These are phyloP conservation scores for Grosmannia penicillata DNA, from an alignment of 2,329 filamentous ascomycete species.

Conservation along the genomic window DNA sequence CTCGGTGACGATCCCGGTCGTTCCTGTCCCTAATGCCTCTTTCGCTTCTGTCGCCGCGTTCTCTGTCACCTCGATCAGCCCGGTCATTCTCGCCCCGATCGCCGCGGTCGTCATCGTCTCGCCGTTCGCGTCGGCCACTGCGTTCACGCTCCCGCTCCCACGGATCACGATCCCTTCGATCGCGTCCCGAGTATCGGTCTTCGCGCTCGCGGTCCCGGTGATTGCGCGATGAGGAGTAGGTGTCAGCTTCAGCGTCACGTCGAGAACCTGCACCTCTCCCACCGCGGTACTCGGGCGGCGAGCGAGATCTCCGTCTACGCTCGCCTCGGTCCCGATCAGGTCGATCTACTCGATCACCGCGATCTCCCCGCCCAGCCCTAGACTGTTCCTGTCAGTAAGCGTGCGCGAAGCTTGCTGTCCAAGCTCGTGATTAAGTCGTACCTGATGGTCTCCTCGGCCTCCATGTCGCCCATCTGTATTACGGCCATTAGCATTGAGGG, in stretches of 20 bases:
- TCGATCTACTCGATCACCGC: background rate
- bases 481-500: background rate
- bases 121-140: slow-evolving; percentile 40
- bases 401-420: background rate
- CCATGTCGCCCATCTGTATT: slow-evolving; percentile 31
- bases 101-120: too few species aligned
- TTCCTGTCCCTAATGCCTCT: slow-evolving; percentile 18
- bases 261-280: slow-evolving; percentile 49
- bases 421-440: slow-evolving; percentile 13
- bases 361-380: too few species aligned
- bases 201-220: slow-evolving; percentile 89
- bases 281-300: slow-evolving; percentile 54
- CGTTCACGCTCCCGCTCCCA: slow-evolving; percentile 53
- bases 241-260: slow-evolving; percentile 52
- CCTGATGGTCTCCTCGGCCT: slow-evolving; percentile 38
- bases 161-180: slow-evolving; percentile 49
- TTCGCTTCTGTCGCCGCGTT: slow-evolving; percentile 58
- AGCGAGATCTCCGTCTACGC: slow-evolving; percentile 62
- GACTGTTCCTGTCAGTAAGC: slow-evolving; percentile 7
- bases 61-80: slow-evolving; percentile 41
- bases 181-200: slow-evolving; percentile 68
- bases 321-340: slow-evolving; percentile 13
- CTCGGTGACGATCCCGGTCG: slow-evolving; percentile 32
- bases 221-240: slow-evolving; percentile 84
- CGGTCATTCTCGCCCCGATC: slow-evolving; percentile 12